Base-by-base conservation (phyloP, 306 rosid genomes). In the Medicago arabica region DNA sequence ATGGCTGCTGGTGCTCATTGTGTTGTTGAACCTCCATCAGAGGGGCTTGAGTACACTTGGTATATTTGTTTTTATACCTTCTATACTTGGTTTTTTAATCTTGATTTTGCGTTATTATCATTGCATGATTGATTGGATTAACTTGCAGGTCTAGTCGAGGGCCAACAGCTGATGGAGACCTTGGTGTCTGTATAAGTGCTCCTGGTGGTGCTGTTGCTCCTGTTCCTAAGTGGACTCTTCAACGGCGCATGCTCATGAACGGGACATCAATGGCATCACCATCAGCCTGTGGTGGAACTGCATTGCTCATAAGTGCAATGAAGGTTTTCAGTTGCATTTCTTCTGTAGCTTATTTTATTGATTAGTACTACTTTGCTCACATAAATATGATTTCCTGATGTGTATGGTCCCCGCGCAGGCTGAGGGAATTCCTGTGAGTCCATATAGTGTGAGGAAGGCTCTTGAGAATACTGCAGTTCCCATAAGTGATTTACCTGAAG, bases 231-330 rank as follows among this genome's bases (percentile, higher is more conserved):
- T 95, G 99, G 99, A 95, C 99, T 81, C 97, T 95, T 72, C 99
- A 95, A 78, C 83, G 89, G 47, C 97, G 99, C 31, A 95, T 84
- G 99, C 97, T 95, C 63, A 92, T 92, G 99, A 95, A 92, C 79
- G 99, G 99, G 87, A 95, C 99, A 4, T 95, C 99, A 81, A 95
- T 95, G 99, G 81, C 99, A 61, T 95, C 99, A 60, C 99, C 99
- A 58, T 90, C 97, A 82, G 99, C 99, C 13, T 95, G 99, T 84
- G 99, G 99, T 23, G 97, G 99, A 82, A 85, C 84, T 82, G 97
- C 99, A 6, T 87, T 95, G 83, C 87, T 95, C 63, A 79, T 92
- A 79, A 95, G 99, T 88, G 99, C 97, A 46, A 83, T 95, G 91
- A 92, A 95, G 99, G 99, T 95, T 77, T 25, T 77, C 28, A 41